Base-by-base conservation (phyloP, 2,329 filamentous ascomycete genomes). In the Fusarium coicis region DNA sequence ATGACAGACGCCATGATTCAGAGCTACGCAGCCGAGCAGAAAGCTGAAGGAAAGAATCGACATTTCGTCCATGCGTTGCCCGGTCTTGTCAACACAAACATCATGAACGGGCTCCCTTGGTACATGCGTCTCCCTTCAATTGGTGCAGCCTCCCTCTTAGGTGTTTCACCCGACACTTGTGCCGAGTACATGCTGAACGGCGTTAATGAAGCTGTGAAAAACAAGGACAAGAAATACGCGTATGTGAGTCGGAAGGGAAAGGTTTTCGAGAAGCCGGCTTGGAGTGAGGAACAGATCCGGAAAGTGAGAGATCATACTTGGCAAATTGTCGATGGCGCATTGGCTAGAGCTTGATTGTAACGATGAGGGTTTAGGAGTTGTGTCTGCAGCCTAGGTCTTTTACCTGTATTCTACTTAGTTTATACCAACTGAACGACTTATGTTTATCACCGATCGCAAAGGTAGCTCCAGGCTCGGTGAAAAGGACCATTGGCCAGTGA, bases 31-130 rank as follows among this genome's bases (percentile, higher is more conserved):
- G 71, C 76, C 2, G 65, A 80, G 36, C 76, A 80, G 14, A 70
- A 60, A 6, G 21, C 23, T 1, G 42, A 43, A 3, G 47, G 68
- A 6, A 37, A 21, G 10, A 70, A 23, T 26, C 72, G 77, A 4
- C 76, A 80, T 46, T 86, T 84, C 54, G 72, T 85, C 0, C 84
- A 86, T 52, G 81, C 82, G 1, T 81, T 72, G 15, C 85, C 85
- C 0, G 84, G 84, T 4, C 28, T 76, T 2, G 85, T 86, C 19
- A 77, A 77, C 4, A 82, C 84, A 0, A 77, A 77, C 4, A 32
- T 83, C 5, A 26, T 47, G 23, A 54, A 65, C 6, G 70, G 75
- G 4, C 68, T 85, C 2, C 84, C 83, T 1, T 76, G 74, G 78
- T 78, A 79, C 46, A 18, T 80, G 10, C 78, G 78, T 10, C 23